These are phyloP conservation scores for Trametes maxima DNA, from an alignment of 768 basidiomycete genomes.

Conservation along the genomic window DNA sequence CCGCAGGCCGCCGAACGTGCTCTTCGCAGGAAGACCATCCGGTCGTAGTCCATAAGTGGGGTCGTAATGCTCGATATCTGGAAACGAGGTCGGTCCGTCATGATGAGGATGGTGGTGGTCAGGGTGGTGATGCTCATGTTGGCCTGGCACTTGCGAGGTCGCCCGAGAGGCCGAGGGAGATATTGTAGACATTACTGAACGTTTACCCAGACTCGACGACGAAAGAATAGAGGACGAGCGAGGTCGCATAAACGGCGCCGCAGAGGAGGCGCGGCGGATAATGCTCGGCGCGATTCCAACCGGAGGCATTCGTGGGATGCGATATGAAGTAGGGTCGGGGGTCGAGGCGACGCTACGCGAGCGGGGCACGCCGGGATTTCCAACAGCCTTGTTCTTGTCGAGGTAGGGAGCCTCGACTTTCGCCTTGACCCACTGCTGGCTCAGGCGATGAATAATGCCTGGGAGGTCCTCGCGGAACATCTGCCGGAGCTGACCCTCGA, in stretches of 20 bases:
- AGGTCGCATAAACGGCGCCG: conserved; percentile 17
- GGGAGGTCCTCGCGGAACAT: conserved; percentile 99
- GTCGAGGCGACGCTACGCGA: conserved; percentile 22
- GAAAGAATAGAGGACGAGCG: conserved; percentile 27
- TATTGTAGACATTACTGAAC: conserved; percentile 20
- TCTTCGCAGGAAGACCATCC: conserved; percentile 85
- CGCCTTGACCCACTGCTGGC: conserved; percentile 94
- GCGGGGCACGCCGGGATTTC: conserved; percentile 21
- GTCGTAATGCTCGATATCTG: conserved; percentile 85
- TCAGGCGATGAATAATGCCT: conserved; percentile 93
- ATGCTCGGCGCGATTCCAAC: conserved; percentile 24
- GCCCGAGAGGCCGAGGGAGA: conserved; percentile 14
- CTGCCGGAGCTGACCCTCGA: conserved; percentile 94
- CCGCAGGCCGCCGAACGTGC: conserved; percentile 77
- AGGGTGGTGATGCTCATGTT: conserved; percentile 31
- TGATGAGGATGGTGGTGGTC: conserved; percentile 24
- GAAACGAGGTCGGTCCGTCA: conserved; percentile 41
- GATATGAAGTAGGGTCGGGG: conserved; percentile 24
- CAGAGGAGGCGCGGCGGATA: conserved; percentile 17
- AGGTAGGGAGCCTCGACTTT: conserved; percentile 93
- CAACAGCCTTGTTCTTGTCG: conserved; percentile 40
- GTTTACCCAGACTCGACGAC: conserved; percentile 27
- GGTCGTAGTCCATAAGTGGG: conserved; percentile 96
- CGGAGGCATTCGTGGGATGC: conserved; percentile 20
- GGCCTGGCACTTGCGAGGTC: conserved; percentile 8